Conservation (phyloP, 768 basidiomycete species). For the Tricholomella constricta region DNA sequence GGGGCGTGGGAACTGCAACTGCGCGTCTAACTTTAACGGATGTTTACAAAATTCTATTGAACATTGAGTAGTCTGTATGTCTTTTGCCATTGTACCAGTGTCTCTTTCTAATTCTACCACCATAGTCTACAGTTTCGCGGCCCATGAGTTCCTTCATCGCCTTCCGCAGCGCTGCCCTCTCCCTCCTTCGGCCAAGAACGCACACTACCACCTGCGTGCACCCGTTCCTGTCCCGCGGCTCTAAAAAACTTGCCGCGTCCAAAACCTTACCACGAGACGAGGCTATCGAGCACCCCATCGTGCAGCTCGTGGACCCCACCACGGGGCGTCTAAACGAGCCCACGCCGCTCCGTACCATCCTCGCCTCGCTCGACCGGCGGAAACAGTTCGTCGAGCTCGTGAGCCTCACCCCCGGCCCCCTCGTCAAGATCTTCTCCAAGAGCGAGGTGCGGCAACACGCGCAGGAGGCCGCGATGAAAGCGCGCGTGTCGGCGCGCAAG, state of each 20-base stretch:
- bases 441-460: conserved; percentile 41
- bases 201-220: conserved; percentile 1
- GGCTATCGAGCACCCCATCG: conserved; percentile 42
- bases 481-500: conserved; percentile 32
- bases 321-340: conserved; percentile 40
- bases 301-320: conserved; percentile 50
- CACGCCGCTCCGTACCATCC: conserved; percentile 40
- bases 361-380: conserved; percentile 44
- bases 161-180: conserved; percentile 29
- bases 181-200: conserved; percentile 14
- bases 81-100: too few species aligned
- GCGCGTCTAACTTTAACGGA: too few species aligned
- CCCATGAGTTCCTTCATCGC: conserved; percentile 33
- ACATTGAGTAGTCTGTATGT: too few species aligned
- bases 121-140: too few species aligned
- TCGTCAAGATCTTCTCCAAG: conserved; percentile 61
- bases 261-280: conserved; percentile 30
- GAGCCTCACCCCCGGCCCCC: conserved; percentile 44
- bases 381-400: conserved; percentile 59
- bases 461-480: conserved; percentile 37
- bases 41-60: too few species aligned
- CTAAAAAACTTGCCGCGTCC: conserved; percentile 4
- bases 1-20: too few species aligned
- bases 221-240: neutral
- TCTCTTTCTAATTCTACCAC: too few species aligned